These are phyloP conservation scores for Aureobasidium lini DNA, from an alignment of 2,329 filamentous ascomycete genomes.

Conservation along the genomic window DNA sequence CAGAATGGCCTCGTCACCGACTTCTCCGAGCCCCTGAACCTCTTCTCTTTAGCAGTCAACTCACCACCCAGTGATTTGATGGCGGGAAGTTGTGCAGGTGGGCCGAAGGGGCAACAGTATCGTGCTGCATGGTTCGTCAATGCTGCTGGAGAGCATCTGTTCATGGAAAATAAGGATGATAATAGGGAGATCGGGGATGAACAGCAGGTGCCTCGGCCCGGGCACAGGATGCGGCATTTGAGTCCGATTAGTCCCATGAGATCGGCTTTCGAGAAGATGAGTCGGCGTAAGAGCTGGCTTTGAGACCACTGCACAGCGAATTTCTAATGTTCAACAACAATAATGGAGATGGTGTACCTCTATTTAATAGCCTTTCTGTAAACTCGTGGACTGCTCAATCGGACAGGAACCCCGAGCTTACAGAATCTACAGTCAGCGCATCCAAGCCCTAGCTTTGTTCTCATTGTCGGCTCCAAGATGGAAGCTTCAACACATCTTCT, in stretches of 20 bases:
- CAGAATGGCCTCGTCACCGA: slow-evolving; percentile 62
- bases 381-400: no score
- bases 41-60: slow-evolving; percentile 66
- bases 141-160: slow-evolving; percentile 41
- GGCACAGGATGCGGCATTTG: not conserved
- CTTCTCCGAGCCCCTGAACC: slow-evolving; percentile 68
- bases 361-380: no score
- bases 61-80: slow-evolving; percentile 46
- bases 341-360: no score
- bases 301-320: not conserved
- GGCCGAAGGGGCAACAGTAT: slow-evolving; percentile 45
- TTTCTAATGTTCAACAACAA: no score
- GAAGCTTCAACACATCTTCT: no score
- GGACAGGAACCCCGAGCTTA: no score
- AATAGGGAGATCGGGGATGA: slow-evolving; percentile 8
- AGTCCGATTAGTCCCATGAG: not conserved
- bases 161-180: slow-evolving; percentile 34
- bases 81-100: slow-evolving; percentile 50
- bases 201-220: not conserved
- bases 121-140: slow-evolving; percentile 32
- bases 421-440: no score
- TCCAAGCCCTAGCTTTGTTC: no score
- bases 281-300: not conserved
- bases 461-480: no score
- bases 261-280: not conserved